These are phyloP conservation scores for Magnaporthiopsis rhizophila DNA, from an alignment of 2,329 filamentous ascomycete species.

Conservation along the genomic window DNA sequence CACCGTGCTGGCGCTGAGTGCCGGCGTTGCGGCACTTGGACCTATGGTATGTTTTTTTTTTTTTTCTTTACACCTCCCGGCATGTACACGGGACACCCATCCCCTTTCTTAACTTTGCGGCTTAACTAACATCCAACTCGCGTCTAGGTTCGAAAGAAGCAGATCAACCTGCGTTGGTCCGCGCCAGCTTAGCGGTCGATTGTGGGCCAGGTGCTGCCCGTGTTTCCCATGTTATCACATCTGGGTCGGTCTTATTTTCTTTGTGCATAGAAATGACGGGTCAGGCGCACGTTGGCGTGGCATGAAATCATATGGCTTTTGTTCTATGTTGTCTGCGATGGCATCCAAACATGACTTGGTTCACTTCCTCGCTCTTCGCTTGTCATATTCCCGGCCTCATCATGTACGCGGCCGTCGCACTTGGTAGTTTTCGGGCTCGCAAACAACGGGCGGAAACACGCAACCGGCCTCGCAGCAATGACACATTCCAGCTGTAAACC, in stretches of 20 bases:
- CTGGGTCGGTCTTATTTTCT: neutral
- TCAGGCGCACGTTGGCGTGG: neutral
- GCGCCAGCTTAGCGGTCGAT: conserved; percentile 20
- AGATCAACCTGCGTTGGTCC: conserved; percentile 59
- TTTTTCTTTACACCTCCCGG: too few relatives aligned
- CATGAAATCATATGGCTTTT: neutral
- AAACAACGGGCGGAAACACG: neutral
- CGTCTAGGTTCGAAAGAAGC: conserved; percentile 51
- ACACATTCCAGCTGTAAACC: neutral
- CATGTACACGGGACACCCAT: neutral
- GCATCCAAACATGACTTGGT: neutral
- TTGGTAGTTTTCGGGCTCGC: neutral
- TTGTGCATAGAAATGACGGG: neutral
- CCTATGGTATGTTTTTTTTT: conserved; percentile 64
- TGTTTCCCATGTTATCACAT: conserved; percentile 2
- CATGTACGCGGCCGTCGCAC: too few relatives aligned
- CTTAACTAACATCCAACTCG: neutral
- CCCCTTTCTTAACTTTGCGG: neutral
- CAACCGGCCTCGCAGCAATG: neutral
- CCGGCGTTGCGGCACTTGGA: conserved; percentile 68
- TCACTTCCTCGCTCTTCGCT: neutral
- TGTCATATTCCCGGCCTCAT: too few relatives aligned
- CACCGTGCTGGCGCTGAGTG: conserved; percentile 73
- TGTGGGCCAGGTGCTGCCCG: neutral
- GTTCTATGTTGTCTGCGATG: neutral